Evolutionary conservation across 192 early-diverging fungal species (phyloP).

Genomic region (Entomortierella parvispora): DNA sequence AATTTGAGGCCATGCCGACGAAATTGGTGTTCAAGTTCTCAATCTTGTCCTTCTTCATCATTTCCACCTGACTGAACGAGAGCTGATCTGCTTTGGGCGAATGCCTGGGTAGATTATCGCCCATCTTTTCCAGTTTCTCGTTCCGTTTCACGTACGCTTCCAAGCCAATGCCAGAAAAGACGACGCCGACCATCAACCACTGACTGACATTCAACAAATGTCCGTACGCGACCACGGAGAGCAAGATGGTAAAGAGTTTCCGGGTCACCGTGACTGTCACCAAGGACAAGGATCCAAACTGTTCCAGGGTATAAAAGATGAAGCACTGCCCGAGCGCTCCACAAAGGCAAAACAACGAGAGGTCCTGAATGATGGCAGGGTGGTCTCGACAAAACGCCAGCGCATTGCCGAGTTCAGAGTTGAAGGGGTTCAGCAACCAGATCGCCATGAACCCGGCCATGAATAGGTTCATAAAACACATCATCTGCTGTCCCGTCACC

Average conservation of each 20-base stretch:
- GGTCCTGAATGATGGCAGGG: conserved; percentile 83
- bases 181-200: conserved; percentile 86
- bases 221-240: conserved; percentile 90
- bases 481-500: conserved; percentile 93
- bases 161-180: conserved; percentile 88
- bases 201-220: conserved; percentile 84
- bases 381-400: conserved; percentile 81
- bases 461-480: conserved; percentile 96
- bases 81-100: conserved; percentile 38
- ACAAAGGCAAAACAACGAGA: conserved; percentile 88
- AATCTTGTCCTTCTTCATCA: conserved; percentile 53
- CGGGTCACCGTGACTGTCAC: conserved; percentile 96
- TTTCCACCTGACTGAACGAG: conserved; percentile 45
- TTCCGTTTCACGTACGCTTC: conserved; percentile 77
- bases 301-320: conserved; percentile 94
- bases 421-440: conserved; percentile 86
- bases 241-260: conserved; percentile 94
- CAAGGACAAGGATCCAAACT: conserved; percentile 87
- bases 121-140: conserved; percentile 57
- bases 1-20: conserved; percentile 37
- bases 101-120: conserved; percentile 39
- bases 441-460: conserved; percentile 73
- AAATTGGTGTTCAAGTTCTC: conserved; percentile 24
- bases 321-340: conserved; percentile 98
- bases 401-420: conserved; percentile 80